These are phyloP conservation scores for Nemophila menziesii DNA, from an alignment of 257 asterid species.

Conservation along the genomic window DNA sequence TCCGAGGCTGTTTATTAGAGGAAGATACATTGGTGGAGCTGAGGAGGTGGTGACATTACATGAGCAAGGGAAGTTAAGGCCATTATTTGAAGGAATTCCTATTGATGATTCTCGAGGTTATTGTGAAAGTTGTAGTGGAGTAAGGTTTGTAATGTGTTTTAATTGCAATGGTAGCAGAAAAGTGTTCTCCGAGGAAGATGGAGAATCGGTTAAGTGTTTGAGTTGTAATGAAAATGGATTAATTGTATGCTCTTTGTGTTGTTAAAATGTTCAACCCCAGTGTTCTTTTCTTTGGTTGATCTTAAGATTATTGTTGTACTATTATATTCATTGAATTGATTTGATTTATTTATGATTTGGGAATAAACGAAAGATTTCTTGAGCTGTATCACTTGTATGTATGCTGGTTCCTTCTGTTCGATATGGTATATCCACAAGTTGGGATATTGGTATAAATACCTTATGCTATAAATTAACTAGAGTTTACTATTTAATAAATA, in stretches of 20 bases:
- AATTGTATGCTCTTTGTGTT: slow-evolving; percentile 61
- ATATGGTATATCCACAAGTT: too few relatives aligned
- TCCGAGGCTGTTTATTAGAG: slow-evolving; percentile 73
- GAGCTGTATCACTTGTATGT: not conserved
- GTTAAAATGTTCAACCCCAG: slow-evolving; percentile 24
- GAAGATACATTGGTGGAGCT: slow-evolving; percentile 91
- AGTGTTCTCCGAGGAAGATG: slow-evolving; percentile 30
- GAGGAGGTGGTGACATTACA: slow-evolving; percentile 68
- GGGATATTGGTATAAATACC: too few relatives aligned
- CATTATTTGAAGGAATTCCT: slow-evolving; percentile 64
- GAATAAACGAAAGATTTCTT: not conserved
- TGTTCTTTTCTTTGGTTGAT: slow-evolving; percentile 7
- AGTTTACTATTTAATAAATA: too few relatives aligned
- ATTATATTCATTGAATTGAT: not conserved
- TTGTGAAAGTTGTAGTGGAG: slow-evolving; percentile 69
- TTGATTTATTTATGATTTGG: slow-evolving; percentile 4
- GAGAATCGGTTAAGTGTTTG: slow-evolving; percentile 30
- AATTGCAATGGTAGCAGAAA: slow-evolving; percentile 80
- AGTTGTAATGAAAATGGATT: slow-evolving; percentile 40
- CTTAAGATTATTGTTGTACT: slow-evolving; percentile 2
- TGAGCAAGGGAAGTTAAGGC: slow-evolving; percentile 69
- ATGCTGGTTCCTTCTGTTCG: too few relatives aligned
- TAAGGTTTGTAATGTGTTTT: slow-evolving; percentile 69
- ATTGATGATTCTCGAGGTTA: slow-evolving; percentile 28
- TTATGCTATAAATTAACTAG: too few relatives aligned